Evolutionary conservation across 441 rosid genomes (phyloP).

Genomic region (Syzygium malaccense): DNA sequence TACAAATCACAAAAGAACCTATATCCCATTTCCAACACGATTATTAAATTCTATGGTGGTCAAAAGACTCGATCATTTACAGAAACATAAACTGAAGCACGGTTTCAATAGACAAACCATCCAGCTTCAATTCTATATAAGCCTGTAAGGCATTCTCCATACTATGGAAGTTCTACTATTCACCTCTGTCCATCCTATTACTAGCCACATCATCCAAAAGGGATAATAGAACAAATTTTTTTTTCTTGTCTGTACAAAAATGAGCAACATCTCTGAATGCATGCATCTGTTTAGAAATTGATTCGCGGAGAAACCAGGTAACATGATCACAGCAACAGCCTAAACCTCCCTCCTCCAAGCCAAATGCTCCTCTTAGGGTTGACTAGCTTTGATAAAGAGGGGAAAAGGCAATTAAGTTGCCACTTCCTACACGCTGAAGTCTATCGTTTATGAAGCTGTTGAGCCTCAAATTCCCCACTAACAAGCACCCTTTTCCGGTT

Average conservation of each 20-base stretch:
- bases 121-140: not conserved
- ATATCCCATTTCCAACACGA: not conserved
- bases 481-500: not conserved
- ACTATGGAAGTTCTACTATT: too few relatives aligned
- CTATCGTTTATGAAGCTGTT: not conserved
- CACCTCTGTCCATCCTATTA: too few relatives aligned
- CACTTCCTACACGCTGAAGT: not conserved
- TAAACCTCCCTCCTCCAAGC: not conserved
- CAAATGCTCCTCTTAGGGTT: not conserved
- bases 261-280: too few relatives aligned
- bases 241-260: too few relatives aligned
- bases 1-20: not conserved
- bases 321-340: not conserved
- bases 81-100: not conserved
- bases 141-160: not conserved
- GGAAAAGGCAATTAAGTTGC: not conserved
- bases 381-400: not conserved
- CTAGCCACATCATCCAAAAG: too few relatives aligned
- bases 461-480: not conserved
- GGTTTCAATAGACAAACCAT: too few relatives aligned
- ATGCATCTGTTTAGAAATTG: too few relatives aligned
- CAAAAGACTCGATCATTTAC: not conserved
- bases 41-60: not conserved
- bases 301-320: too few relatives aligned
- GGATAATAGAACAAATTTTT: too few relatives aligned